A percentile compares a stretch with the other conserved stretches of the same genome.
Conservation (phyloP, 345 rosid genomes). For the Euphorbia lathyris region DNA sequence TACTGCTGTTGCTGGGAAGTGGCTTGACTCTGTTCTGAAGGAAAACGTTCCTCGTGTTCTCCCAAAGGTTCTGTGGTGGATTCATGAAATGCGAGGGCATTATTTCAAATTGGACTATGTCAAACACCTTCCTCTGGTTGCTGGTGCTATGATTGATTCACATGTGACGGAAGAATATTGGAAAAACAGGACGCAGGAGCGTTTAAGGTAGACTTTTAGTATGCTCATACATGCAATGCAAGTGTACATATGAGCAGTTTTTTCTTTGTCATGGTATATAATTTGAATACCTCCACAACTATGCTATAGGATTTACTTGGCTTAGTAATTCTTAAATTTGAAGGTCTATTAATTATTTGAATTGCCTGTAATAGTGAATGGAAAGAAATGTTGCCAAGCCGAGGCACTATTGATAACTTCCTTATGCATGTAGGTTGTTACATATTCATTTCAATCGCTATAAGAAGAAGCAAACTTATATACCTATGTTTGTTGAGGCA, state of each 20-base stretch:
- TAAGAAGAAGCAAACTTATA: neutral
- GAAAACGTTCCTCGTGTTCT: conserved; percentile 60
- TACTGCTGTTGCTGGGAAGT: conserved; percentile 97
- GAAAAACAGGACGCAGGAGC: conserved; percentile 77
- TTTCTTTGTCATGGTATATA: neutral
- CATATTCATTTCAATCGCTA: neutral
- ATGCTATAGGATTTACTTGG: neutral
- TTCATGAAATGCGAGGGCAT: conserved; percentile 97
- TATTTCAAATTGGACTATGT: conserved; percentile 80
- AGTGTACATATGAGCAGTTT: neutral
- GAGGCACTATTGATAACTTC: neutral
- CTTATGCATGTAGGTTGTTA: neutral
- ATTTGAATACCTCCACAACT: neutral
- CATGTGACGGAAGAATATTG: conserved; percentile 82
- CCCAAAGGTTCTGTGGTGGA: conserved; percentile 93
- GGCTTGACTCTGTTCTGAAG: conserved; percentile 82
- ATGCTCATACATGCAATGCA: neutral
- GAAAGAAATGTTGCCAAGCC: neutral
- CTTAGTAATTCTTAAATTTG: neutral
- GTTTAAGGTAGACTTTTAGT: conserved; percentile 50
- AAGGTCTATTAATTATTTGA: neutral
- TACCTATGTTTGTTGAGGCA: neutral
- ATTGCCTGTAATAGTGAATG: neutral
- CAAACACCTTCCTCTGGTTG: conserved; percentile 87
- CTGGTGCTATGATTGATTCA: conserved; percentile 94